phyloP scores from a whole-genome alignment of 2,329 filamentous ascomycete genomes.

The Pseudopyrenochaeta lycopersici region DNA sequence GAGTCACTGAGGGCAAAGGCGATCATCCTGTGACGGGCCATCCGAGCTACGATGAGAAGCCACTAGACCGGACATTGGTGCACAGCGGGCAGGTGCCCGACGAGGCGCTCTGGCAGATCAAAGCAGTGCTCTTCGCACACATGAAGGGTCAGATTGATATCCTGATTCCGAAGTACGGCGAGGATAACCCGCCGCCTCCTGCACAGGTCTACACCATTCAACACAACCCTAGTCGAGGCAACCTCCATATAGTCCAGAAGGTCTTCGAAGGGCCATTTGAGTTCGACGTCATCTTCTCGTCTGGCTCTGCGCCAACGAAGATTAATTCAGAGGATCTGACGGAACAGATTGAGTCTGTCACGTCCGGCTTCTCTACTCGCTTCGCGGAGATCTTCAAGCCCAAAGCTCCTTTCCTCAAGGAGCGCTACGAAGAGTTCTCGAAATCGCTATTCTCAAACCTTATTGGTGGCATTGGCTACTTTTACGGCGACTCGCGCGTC shows the following conservation, averaged over 20 bases:
- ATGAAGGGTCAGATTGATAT: constrained; percentile 71
- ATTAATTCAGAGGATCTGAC: constrained; percentile 72
- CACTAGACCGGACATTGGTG: constrained; percentile 79
- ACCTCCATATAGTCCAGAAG: constrained; percentile 89
- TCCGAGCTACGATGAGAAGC: constrained; percentile 72
- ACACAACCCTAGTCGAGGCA: constrained; percentile 75
- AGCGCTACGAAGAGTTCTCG: constrained; percentile 80
- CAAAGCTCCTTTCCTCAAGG: constrained; percentile 76
- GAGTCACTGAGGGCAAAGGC: constrained; percentile 77
- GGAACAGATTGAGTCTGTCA: constrained; percentile 71
- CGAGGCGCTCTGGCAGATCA: constrained; percentile 83
- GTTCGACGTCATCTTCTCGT: constrained; percentile 92
- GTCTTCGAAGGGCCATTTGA: constrained; percentile 88
- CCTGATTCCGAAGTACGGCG: constrained; percentile 66
- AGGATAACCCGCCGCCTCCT: constrained; percentile 75
- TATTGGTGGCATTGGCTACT: constrained; percentile 93
- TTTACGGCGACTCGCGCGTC: constrained; percentile 86
- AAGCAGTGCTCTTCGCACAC: constrained; percentile 70
- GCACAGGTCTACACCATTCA: constrained; percentile 84
- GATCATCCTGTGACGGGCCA: constrained; percentile 66
- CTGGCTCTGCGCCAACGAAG: constrained; percentile 68
- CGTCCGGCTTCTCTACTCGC: constrained; percentile 74
- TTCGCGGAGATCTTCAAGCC: constrained; percentile 78
- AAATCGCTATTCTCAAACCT: constrained; percentile 94
- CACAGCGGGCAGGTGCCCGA: constrained; percentile 72